Percentiles rank a stretch among this genome's conserved stretches.
phyloP scores from a whole-genome alignment of 345 rosid species.

The Gossypium herbaceum region DNA sequence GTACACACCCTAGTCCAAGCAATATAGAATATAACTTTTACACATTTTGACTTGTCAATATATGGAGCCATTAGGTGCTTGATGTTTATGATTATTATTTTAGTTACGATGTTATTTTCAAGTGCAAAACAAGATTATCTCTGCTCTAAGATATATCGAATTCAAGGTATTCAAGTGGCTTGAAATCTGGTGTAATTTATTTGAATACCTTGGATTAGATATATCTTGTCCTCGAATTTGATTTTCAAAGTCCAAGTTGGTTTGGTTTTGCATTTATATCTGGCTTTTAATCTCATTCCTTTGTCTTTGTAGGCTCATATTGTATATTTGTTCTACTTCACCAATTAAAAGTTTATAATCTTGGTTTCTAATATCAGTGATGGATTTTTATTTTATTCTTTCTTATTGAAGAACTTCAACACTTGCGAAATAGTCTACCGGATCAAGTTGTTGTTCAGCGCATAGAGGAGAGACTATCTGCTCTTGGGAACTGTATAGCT shows the following conservation, averaged over 20 bases:
- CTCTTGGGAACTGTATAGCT: constrained; percentile 90
- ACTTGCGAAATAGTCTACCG: constrained; percentile 89
- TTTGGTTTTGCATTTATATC: too few species aligned
- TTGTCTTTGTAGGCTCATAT: not conserved
- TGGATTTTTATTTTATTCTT: not conserved
- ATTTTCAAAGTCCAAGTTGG: too few species aligned
- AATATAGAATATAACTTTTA: too few species aligned
- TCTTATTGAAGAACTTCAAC: constrained; percentile 69
- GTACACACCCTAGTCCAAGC: too few species aligned
- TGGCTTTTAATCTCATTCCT: not conserved
- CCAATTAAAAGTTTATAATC: not conserved
- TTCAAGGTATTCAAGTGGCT: not conserved
- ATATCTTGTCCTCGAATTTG: too few species aligned
- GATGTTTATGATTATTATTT: not conserved
- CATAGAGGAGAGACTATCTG: constrained; percentile 87
- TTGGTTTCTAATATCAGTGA: not conserved
- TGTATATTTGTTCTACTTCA: not conserved
- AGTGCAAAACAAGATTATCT: not conserved
- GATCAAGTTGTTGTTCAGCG: constrained; percentile 89
- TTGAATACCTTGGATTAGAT: not conserved
- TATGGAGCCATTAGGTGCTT: not conserved
- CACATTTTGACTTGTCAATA: not conserved
- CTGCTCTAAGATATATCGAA: too few species aligned
- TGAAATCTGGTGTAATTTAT: not conserved
- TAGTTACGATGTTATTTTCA: not conserved